Base-by-base conservation (phyloP, 257 asterid genomes). In the Mitragyna speciosa region DNA sequence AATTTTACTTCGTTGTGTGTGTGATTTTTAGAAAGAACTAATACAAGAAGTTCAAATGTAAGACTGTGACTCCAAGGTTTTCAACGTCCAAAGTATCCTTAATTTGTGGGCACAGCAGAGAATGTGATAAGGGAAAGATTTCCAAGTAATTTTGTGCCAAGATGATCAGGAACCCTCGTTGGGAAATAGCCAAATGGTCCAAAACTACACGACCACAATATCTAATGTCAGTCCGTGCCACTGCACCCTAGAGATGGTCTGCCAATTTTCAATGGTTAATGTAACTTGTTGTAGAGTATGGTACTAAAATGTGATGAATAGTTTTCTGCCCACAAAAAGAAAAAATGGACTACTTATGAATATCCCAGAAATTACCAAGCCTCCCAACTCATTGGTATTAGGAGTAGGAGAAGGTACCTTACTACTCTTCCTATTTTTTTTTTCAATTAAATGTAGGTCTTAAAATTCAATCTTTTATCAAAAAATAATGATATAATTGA, bases 121-220 rank as follows among this genome's bases (percentile, higher is more conserved):
- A 48, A 63, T 75, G 43, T 6, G 12, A 36, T 6, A 22, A 22
- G 45, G 22, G n/a, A 48, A 43, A 33, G 26, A 54, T 31, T 59
- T 56, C 54, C 61, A 67, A 66, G 17, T 65, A 75, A 80, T 80
- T 80, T 26, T 65, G 71, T 66, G 76, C 63, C 72, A 47, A 81
- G 78, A 73, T 78, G 80, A 70, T 67, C 84, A 77, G 75, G 82
- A 86, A 88, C 84, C 91, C 85, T 77, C 72, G 72, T 85, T 70
- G 90, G 92, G 86, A 84, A 83, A 33, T 70, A 78, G 84, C 61
- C 79, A 66, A 30, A 48, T 73, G 66, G 72, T 75, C 41, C 73
- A 72, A 73, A 80, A 77, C 70, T 77, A 77, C 64, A 72, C 59
- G 54, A 73, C 51, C 73, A 56, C 49, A 68, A 39, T 12, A 74